A percentile compares a stretch with the other conserved stretches of the same genome.
Conservation (phyloP, 2,329 filamentous ascomycete genomes). For the Albophoma yamanashiensis region DNA sequence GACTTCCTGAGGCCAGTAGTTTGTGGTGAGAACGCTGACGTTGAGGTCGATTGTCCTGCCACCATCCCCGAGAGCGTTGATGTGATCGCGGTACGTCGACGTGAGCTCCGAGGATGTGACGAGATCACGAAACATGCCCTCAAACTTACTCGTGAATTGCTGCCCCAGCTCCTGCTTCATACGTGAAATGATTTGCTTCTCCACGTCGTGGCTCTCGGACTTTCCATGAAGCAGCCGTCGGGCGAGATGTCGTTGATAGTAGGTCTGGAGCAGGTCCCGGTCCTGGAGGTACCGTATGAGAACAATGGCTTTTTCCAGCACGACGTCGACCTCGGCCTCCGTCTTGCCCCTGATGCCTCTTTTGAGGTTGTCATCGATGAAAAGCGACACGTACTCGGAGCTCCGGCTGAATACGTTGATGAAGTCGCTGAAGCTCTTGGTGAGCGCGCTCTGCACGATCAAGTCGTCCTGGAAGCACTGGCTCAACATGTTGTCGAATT, state of each 20-base stretch:
- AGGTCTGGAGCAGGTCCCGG: constrained; percentile 90
- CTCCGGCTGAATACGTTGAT: constrained; percentile 83
- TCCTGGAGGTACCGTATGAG: constrained; percentile 82
- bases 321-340: constrained; percentile 71
- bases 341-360: constrained; percentile 89
- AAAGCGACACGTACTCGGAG: constrained; percentile 89
- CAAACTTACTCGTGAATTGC: constrained; percentile 83
- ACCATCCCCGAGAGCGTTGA: constrained; percentile 37
- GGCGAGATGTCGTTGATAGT: constrained; percentile 96
- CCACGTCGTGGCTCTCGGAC: constrained; percentile 81
- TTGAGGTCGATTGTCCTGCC: constrained; percentile 57
- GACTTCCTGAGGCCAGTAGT: constrained; percentile 88
- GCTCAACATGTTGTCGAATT: constrained; percentile 73
- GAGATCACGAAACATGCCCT: constrained; percentile 98
- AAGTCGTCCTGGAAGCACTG: constrained; percentile 66
- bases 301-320: constrained; percentile 82
- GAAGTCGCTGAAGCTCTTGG: constrained; percentile 81
- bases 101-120: constrained; percentile 77
- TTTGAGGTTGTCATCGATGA: constrained; percentile 94
- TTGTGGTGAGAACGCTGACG: constrained; percentile 81
- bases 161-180: constrained; percentile 98
- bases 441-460: constrained; percentile 69
- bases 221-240: constrained; percentile 80
- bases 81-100: constrained; percentile 62
- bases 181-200: constrained; percentile 89